These are phyloP conservation scores for Aspergillus olivimuriae DNA, from an alignment of 495 filamentous ascomycete species.

Conservation along the genomic window DNA sequence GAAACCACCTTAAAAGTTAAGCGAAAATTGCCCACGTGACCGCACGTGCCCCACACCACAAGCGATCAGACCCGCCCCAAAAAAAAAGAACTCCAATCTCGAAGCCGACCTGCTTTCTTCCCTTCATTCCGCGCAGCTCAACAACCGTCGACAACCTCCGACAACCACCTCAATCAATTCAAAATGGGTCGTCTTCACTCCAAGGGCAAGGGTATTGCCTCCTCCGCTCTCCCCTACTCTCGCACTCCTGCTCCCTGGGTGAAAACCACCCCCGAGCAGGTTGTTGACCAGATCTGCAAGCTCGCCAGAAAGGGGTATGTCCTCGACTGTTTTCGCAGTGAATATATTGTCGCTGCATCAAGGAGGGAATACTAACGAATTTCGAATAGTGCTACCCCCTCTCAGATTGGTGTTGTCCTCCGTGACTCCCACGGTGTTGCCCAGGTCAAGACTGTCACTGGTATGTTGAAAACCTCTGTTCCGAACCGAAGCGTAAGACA, in stretches of 20 bases:
- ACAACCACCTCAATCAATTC: slow-evolving; percentile 27
- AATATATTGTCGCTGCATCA: too few relatives aligned
- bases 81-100: neutral
- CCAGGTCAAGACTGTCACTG: slow-evolving; percentile 93
- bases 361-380: too few relatives aligned
- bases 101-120: slow-evolving; percentile 1
- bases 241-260: slow-evolving; percentile 87
- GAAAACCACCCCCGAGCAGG: slow-evolving; percentile 83
- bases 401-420: slow-evolving; percentile 97
- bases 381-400: slow-evolving; percentile 79
- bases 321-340: too few relatives aligned
- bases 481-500: neutral
- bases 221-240: slow-evolving; percentile 93
- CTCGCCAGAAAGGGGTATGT: slow-evolving; percentile 75
- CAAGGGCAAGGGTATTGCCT: slow-evolving; percentile 97
- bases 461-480: slow-evolving; percentile 47
- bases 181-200: slow-evolving; percentile 97
- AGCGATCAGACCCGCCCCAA: neutral
- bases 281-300: slow-evolving; percentile 98
- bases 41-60: slow-evolving; percentile 3
- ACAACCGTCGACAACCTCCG: slow-evolving; percentile 31
- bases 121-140: slow-evolving; percentile 28
- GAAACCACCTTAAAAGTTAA: slow-evolving; percentile 6
- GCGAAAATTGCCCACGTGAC: neutral
- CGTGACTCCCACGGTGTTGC: slow-evolving; percentile 96